These are phyloP conservation scores for Geoglossum glabrum DNA, from an alignment of 495 filamentous ascomycete species.

Conservation along the genomic window DNA sequence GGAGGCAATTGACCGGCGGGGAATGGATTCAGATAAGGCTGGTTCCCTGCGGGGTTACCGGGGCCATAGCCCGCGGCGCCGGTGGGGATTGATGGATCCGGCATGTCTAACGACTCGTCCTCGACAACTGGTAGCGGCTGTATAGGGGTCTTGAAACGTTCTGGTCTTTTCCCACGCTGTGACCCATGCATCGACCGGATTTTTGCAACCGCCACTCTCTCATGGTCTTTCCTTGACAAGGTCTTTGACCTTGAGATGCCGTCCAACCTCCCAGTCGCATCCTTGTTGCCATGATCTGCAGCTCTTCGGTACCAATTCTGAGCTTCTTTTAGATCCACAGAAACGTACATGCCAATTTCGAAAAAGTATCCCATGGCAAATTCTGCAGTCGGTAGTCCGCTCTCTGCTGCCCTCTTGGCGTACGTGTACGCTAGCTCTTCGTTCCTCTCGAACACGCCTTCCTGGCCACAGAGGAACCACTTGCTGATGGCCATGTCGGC, in stretches of 20 bases:
- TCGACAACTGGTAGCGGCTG: conserved; percentile 23
- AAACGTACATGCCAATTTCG: conserved; percentile 82
- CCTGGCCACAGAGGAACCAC: conserved; percentile 93
- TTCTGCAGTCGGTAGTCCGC: conserved; percentile 71
- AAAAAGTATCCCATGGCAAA: conserved; percentile 97
- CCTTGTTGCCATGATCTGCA: conserved; percentile 77
- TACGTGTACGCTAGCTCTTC: conserved; percentile 84
- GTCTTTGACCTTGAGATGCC: conserved; percentile 71
- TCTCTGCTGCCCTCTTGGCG: conserved; percentile 63
- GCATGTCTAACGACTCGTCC: conserved; percentile 39
- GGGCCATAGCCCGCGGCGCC: conserved; percentile 4
- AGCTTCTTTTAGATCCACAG: conserved; percentile 63
- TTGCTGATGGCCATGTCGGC: conserved; percentile 94
- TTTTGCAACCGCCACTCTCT: conserved; percentile 67
- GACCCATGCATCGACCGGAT: conserved; percentile 91
- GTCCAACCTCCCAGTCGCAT: conserved; percentile 64
- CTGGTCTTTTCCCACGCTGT: conserved; percentile 48
- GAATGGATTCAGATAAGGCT: conserved; percentile 21
- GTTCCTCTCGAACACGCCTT: conserved; percentile 81
- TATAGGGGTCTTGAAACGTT: conserved; percentile 33
- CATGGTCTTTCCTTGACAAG: conserved; percentile 76
- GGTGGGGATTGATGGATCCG: conserved; percentile 33
- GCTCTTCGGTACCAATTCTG: conserved; percentile 81
- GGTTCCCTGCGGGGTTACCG: conserved; percentile 13
- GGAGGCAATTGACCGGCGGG: conserved; percentile 16